Base-by-base conservation (phyloP, 2,329 filamentous ascomycete genomes). In the Pseudomassariella vexata region DNA sequence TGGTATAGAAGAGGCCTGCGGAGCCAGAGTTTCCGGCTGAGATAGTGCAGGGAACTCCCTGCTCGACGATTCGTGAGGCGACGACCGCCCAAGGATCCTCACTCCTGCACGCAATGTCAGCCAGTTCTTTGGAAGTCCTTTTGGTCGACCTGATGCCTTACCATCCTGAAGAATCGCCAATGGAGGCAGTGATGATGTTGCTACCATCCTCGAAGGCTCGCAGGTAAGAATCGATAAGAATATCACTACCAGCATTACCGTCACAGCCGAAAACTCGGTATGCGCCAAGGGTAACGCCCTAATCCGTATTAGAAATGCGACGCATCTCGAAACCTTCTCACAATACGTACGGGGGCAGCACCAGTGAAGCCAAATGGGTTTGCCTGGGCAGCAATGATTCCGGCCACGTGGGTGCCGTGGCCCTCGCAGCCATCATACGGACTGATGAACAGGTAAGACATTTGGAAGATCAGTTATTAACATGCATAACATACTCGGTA, bases 401-500 rank as follows among this genome's bases (percentile, higher is more conserved):
- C 78, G 2, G 75, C 65, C 16, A 78, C 72, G 50, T 78, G 75
- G 1, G 71, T 76, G 19, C 77, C 76, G 50, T 82, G 76, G 3
- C 76, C 76, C 3, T 49, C 54, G 44, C 73, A 76, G 40, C 71
- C 58, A 38, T 67, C 70, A 45, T 71, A 69, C 3, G 75, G 76
- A 39, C 46, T 55, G 39, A 61, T 62, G 29, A 38, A 34, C 25
- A 53, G 56, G 32, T 46, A 19, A 44, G 21, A 46, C 27, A 18
- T 9, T 32, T 25, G 9, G 20, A 26, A 4, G n/a, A 10, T 19
- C 9, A 9, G 15, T 11, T 6, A 5, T 3, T 10, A 7, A 24
- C 5, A 7, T 19, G 3, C 19, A n/a, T 3, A 5, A 39, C 43
- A 42, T 41, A 44, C 39, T 56, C 51, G 12, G 31, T 20, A 34